Base-by-base conservation (phyloP, 2,329 filamentous ascomycete species). In the Venturia effusa region DNA sequence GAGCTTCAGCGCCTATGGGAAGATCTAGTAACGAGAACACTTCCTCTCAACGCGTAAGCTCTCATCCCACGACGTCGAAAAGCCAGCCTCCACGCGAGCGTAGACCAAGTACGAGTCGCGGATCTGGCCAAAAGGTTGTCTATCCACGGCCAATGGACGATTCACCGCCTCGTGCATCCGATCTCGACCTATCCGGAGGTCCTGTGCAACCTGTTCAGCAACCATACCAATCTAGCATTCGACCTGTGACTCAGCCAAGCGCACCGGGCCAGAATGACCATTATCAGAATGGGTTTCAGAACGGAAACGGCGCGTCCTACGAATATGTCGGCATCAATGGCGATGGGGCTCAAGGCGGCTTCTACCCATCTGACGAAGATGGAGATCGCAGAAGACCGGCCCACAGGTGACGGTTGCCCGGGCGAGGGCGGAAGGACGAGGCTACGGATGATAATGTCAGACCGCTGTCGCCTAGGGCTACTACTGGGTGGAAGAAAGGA, bases 381-480 rank as follows among this genome's bases (percentile, higher is more conserved):
- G 13, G 37, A 37, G 59, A 43, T 40, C 34, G 59, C 15, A 39
- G 37, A 10, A 60, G 59, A 15, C 37, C 11, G 6, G 27, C 7
- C 32, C 30, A 32, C 11, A 63, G 61, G 41, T 63, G 61, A 63
- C 61, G 45, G 51, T 39, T 45, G 45, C 40, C 40, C 48, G 51
- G 61, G 40, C 40, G 61, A 48, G 34, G 61, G 61, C 45, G 41
- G 40, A 34, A 37, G 45, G 60, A 62, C 41, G 61, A 63, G 27
- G 48, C 37, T 34, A 48, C 41, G 45, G 40, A 37, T 45, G 61
- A 17, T 32, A 34, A 34, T 51, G 22, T 63, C 48, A 63, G 61
- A 63, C 61, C 51, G 40, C 51, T 48, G 22, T 63, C 61, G 61
- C 61, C 61, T 55, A 37, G 61, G 61, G 61, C 51, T 63, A 51